Evolutionary conservation across 2,329 filamentous ascomycete species (phyloP).

Genomic region (Emergomyces orientalis): DNA sequence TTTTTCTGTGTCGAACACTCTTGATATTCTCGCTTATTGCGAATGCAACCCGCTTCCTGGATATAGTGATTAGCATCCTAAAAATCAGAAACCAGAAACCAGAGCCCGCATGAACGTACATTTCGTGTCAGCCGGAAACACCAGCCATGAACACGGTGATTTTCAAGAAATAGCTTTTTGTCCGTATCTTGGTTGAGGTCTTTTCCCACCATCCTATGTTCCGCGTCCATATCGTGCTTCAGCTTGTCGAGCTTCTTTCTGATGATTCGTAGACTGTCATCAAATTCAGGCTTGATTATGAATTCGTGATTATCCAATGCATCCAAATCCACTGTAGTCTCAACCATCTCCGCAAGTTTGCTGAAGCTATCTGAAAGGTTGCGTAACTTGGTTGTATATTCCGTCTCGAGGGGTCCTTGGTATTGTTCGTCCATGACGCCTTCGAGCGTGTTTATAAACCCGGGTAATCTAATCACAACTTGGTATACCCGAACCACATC

Average conservation of each 20-base stretch:
- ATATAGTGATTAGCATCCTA: background rate
- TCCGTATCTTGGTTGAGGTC: slow-evolving; percentile 89
- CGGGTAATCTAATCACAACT: slow-evolving; percentile 81
- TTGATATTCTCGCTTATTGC: slow-evolving; percentile 80
- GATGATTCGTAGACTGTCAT: slow-evolving; percentile 79
- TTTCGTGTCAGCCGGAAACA: slow-evolving; percentile 87
- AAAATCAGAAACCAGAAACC: background rate
- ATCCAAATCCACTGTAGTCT: slow-evolving; percentile 92
- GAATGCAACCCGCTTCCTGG: slow-evolving; percentile 76
- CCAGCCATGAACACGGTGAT: slow-evolving; percentile 91
- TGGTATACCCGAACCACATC: slow-evolving; percentile 95
- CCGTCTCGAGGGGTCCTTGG: slow-evolving; percentile 71
- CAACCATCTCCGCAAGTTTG: slow-evolving; percentile 94
- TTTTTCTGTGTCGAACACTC: slow-evolving; percentile 99
- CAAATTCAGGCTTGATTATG: slow-evolving; percentile 97
- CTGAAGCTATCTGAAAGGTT: slow-evolving; percentile 67
- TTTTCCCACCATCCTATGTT: slow-evolving; percentile 65
- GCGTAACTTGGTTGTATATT: slow-evolving; percentile 76
- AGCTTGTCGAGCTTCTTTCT: slow-evolving; percentile 82
- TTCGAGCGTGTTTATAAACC: slow-evolving; percentile 80
- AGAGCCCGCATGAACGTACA: slow-evolving; percentile 8
- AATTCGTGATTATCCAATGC: slow-evolving; percentile 96
- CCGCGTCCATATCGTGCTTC: slow-evolving; percentile 69
- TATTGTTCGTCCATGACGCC: slow-evolving; percentile 94
- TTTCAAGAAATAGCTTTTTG: slow-evolving; percentile 97